A percentile compares a stretch with the other conserved stretches of the same genome.
Conservation (phyloP, 2,329 filamentous ascomycete species). For the Arthrobotrys conoides region DNA sequence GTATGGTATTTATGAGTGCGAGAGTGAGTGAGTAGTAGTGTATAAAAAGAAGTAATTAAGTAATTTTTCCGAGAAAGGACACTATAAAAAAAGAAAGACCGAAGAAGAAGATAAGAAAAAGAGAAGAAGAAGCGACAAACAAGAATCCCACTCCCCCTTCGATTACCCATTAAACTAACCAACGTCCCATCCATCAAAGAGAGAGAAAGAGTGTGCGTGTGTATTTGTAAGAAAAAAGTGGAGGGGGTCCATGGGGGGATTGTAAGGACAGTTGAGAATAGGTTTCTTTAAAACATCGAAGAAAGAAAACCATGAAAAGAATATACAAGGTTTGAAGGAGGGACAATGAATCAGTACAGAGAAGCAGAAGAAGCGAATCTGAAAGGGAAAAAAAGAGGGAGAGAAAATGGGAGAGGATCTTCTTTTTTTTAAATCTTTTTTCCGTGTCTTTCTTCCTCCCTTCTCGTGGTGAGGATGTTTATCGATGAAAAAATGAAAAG, state of each 20-base stretch:
- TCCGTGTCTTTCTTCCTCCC: constrained; percentile 10
- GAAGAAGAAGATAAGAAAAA: constrained; percentile 6
- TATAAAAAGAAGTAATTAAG: constrained; percentile 13
- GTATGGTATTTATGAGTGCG: constrained; percentile 2
- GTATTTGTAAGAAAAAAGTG: constrained; percentile 11
- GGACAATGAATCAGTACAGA: constrained; percentile 40
- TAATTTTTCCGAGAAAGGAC: background rate
- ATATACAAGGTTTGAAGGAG: constrained; percentile 35
- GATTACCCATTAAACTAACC: constrained; percentile 17
- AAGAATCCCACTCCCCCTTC: constrained; percentile 19
- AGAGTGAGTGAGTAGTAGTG: background rate
- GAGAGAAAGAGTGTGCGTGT: too few relatives aligned
- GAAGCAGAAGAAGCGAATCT: background rate
- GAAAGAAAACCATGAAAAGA: constrained; percentile 19
- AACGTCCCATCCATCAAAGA: constrained; percentile 32
- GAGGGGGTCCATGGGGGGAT: background rate
- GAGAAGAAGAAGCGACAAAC: background rate
- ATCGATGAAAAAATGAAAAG: constrained; percentile 11
- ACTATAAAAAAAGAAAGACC: constrained; percentile 8
- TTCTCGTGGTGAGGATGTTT: constrained; percentile 13
- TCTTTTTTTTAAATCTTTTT: constrained; percentile 3
- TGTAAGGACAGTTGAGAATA: constrained; percentile 45
- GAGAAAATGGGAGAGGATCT: background rate
- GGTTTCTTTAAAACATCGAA: constrained; percentile 1
- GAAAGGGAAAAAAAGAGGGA: background rate